A percentile compares a stretch with the other conserved stretches of the same genome.
Conservation (phyloP, 805 yeast species). For the Hanseniaspora pseudoguilliermondii region DNA sequence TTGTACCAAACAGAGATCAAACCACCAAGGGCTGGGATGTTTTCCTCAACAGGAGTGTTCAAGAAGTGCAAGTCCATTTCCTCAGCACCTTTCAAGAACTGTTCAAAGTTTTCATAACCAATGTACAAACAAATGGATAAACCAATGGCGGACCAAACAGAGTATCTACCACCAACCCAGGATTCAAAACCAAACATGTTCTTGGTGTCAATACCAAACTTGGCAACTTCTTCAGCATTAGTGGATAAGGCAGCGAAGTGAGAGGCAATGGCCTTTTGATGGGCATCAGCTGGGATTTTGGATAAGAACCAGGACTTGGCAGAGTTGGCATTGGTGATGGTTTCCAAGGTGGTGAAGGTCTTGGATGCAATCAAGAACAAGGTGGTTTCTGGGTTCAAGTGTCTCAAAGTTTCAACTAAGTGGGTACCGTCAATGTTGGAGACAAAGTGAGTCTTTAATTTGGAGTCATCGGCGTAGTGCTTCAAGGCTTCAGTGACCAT, state of each 20-base stretch:
- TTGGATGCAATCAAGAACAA: slow-evolving; percentile 86
- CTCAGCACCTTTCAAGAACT: slow-evolving; percentile 92
- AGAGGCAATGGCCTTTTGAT: slow-evolving; percentile 55
- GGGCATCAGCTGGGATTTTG: slow-evolving; percentile 39
- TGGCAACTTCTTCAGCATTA: slow-evolving; percentile 77
- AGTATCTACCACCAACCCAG: slow-evolving; percentile 99
- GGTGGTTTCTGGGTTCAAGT: slow-evolving; percentile 77
- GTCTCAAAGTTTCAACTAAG: slow-evolving; percentile 76
- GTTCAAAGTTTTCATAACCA: slow-evolving; percentile 88
- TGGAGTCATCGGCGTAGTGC: slow-evolving; percentile 64
- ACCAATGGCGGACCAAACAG: slow-evolving; percentile 99
- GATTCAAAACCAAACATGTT: slow-evolving; percentile 97
- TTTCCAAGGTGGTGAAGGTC: slow-evolving; percentile 98
- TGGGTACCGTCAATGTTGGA: slow-evolving; percentile 98
- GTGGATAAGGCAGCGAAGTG: slow-evolving; percentile 96
- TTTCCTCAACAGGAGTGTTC: slow-evolving; percentile 71
- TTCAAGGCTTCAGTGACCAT: slow-evolving; percentile 98
- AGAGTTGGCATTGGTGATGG: slow-evolving; percentile 87
- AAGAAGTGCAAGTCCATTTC: slow-evolving; percentile 87
- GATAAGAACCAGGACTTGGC: slow-evolving; percentile 95
- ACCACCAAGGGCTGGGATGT: slow-evolving; percentile 91
- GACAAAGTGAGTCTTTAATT: slow-evolving; percentile 63
- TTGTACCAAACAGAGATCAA: slow-evolving; percentile 94
- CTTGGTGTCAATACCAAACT: slow-evolving; percentile 92
- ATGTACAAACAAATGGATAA: slow-evolving; percentile 87